Percentiles rank a stretch among this genome's conserved stretches.
phyloP scores from a whole-genome alignment of 768 basidiomycete species.

The Steccherinum ochraceum region DNA sequence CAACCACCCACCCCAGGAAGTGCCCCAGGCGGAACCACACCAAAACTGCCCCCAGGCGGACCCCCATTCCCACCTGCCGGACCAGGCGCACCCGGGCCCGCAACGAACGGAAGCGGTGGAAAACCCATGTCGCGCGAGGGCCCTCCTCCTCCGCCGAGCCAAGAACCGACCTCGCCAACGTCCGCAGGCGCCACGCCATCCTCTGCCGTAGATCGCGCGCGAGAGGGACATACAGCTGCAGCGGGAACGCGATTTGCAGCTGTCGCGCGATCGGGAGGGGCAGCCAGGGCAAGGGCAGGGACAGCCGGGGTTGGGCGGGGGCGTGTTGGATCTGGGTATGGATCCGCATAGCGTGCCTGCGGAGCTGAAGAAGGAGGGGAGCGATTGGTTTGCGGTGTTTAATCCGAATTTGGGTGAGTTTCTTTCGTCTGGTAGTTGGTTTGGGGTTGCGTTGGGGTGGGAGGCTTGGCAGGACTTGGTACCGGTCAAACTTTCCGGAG shows the following conservation, averaged over 20 bases:
- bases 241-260: slow-evolving; percentile 5
- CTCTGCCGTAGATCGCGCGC: neutral
- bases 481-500: too few species aligned
- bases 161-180: neutral
- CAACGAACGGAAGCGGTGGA: neutral
- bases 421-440: too few species aligned
- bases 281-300: neutral
- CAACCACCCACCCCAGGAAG: neutral
- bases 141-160: neutral
- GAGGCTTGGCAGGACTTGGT: too few species aligned
- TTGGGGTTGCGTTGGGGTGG: too few species aligned
- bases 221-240: neutral
- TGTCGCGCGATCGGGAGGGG: neutral
- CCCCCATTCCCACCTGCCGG: neutral
- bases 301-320: slow-evolving; percentile 1
- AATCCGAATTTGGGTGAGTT: slow-evolving; percentile 49
- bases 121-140: neutral
- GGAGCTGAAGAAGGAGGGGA: slow-evolving; percentile 65
- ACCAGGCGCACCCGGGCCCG: neutral
- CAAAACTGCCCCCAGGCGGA: slow-evolving; percentile 6
- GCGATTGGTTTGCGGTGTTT: slow-evolving; percentile 88
- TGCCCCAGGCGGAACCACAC: neutral
- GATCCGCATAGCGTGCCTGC: slow-evolving; percentile 41
- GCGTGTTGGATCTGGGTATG: slow-evolving; percentile 14
- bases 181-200: neutral